Percentiles rank a stretch among this genome's conserved stretches.
Conservation (phyloP, 768 basidiomycete genomes). For the Termitomyces sp. region DNA sequence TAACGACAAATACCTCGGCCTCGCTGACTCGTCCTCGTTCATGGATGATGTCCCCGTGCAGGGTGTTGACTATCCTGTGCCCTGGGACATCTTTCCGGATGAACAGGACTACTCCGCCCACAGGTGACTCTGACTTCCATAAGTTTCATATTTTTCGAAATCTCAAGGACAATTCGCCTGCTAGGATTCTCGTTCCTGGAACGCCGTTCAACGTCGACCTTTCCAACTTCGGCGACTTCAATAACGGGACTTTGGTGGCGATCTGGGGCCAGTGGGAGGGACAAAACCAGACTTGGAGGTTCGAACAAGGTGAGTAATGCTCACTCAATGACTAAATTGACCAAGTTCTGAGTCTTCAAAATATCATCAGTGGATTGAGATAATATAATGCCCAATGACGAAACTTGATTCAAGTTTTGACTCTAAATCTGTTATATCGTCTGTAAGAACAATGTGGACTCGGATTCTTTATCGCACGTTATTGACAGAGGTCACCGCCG, state of each 20-base stretch:
- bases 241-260: conserved; percentile 31
- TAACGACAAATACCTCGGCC: conserved; percentile 14
- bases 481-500: not conserved
- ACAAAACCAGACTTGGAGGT: conserved; percentile 38
- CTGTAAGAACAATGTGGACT: not conserved
- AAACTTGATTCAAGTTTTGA: not conserved
- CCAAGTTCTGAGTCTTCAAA: not conserved
- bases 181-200: not conserved
- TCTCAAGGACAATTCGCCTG: not conserved
- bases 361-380: not conserved
- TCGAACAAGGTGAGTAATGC: conserved; percentile 16
- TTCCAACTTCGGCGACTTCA: conserved; percentile 32
- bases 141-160: not conserved
- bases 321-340: not conserved
- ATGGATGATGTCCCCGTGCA: conserved; percentile 6
- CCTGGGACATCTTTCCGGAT: conserved; percentile 18
- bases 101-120: conserved; percentile 1
- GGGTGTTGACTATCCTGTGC: conserved; percentile 5
- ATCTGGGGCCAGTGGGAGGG: conserved; percentile 38
- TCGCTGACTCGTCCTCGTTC: not conserved
- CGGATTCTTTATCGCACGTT: not conserved
- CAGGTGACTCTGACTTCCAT: conserved; percentile 9
- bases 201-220: conserved; percentile 25
- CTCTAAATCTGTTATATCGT: not conserved
- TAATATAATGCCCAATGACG: not conserved